Percentiles rank a stretch among this genome's conserved stretches.
phyloP scores from a whole-genome alignment of 2,329 filamentous ascomycete genomes.

The Ascocoryne sarcoides region DNA sequence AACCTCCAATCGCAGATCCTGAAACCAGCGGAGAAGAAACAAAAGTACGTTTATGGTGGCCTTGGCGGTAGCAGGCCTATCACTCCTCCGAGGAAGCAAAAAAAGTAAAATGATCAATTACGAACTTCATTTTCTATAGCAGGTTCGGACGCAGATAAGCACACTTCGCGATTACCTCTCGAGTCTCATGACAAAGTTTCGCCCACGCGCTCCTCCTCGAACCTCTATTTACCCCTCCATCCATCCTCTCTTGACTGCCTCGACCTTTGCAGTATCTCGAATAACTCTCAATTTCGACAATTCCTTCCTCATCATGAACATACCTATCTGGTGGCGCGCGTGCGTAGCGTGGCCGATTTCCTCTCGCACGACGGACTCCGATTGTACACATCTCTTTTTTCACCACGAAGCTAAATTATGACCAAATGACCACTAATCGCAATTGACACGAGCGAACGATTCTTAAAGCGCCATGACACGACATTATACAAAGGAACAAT shows the following conservation, averaged over 20 bases:
- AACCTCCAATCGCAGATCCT: conserved; percentile 58
- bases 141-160: conserved; percentile 93
- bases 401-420: conserved; percentile 13
- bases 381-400: conserved; percentile 22
- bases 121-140: conserved; percentile 65
- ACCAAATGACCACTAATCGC: conserved; percentile 17
- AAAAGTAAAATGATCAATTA: conserved; percentile 52
- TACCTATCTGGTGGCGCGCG: conserved; percentile 23
- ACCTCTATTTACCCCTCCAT: conserved; percentile 10
- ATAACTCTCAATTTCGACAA: conserved; percentile 17
- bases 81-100: conserved; percentile 63
- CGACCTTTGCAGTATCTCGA: conserved; percentile 15
- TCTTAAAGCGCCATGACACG: conserved; percentile 10
- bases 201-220: conserved; percentile 19
- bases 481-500: conserved; percentile 11
- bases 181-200: conserved; percentile 22
- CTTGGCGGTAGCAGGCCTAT: conserved; percentile 61
- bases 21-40: conserved; percentile 99
- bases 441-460: conserved; percentile 17
- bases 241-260: conserved; percentile 12
- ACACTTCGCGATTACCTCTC: conserved; percentile 21
- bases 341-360: conserved; percentile 12
- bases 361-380: conserved; percentile 13
- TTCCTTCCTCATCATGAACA: conserved; percentile 18
- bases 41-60: conserved; percentile 90